These are phyloP conservation scores for Capniomyces stellatus DNA, from an alignment of 371 early-diverging fungal genomes.

Conservation along the genomic window DNA sequence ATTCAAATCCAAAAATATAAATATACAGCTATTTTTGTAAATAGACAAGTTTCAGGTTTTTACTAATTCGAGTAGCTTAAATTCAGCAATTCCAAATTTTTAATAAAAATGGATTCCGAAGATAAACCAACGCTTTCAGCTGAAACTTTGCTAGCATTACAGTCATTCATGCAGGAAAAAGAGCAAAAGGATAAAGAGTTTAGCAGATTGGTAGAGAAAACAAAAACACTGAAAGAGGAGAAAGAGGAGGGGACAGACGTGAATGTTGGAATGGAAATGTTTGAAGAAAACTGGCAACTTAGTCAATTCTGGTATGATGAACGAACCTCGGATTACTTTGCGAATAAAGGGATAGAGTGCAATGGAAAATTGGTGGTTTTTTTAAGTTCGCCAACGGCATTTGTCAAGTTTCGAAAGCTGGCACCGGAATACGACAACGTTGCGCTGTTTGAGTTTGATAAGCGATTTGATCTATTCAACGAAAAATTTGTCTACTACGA, in stretches of 20 bases:
- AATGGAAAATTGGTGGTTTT: too few relatives aligned
- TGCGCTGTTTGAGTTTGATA: conserved; percentile 40
- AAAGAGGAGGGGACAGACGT: conserved; percentile 32
- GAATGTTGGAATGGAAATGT: conserved; percentile 32
- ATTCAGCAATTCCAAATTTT: too few relatives aligned
- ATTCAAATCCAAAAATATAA: too few relatives aligned
- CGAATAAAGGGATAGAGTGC: too few relatives aligned
- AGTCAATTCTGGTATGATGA: conserved; percentile 54
- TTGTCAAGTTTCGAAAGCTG: too few relatives aligned
- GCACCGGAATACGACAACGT: conserved; percentile 13
- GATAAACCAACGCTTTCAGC: conserved; percentile 27
- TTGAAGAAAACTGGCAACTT: conserved; percentile 56
- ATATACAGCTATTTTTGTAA: too few relatives aligned
- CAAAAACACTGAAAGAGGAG: too few relatives aligned
- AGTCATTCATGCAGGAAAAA: conserved; percentile 40
- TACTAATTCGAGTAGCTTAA: too few relatives aligned
- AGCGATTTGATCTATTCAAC: conserved; percentile 40
- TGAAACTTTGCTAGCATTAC: conserved; percentile 33
- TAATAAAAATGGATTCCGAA: too few relatives aligned
- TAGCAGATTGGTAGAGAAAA: conserved; percentile 29
- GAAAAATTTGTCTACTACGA: conserved; percentile 40
- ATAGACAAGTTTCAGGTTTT: too few relatives aligned
- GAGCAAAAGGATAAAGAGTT: conserved; percentile 31
- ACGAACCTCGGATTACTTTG: conserved; percentile 32
- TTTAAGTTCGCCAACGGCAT: too few relatives aligned